Evolutionary conservation across 2,329 filamentous ascomycete species (phyloP).

Genomic region (Paecilomyces formosus): DNA sequence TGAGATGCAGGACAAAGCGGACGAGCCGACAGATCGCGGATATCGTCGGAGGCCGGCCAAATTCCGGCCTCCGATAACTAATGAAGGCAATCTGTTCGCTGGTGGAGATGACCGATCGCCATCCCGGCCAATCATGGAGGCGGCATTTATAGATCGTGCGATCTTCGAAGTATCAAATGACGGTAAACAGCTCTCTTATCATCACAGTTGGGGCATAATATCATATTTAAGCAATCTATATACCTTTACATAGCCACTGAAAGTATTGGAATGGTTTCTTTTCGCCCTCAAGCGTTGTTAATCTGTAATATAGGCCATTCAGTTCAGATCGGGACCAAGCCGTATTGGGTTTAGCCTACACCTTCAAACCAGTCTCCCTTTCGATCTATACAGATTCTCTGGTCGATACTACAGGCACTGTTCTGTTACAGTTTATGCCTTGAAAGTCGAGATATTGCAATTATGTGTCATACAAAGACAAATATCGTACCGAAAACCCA

Average conservation of each 20-base stretch:
- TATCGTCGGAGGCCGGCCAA: constrained; percentile 28
- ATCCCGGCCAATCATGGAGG: constrained; percentile 13
- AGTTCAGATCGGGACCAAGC: not conserved
- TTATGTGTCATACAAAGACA: not conserved
- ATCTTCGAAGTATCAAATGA: not conserved
- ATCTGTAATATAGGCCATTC: not conserved
- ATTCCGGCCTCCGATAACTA: constrained; percentile 34
- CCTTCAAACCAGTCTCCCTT: constrained; percentile 22
- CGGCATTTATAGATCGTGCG: constrained; percentile 1
- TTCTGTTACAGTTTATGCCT: not conserved
- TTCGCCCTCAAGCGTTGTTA: not conserved
- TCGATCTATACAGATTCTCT: constrained; percentile 13
- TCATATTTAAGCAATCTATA: not conserved
- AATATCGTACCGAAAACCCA: not conserved
- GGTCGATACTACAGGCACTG: not conserved
- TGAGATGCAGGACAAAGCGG: not conserved
- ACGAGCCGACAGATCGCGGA: constrained; percentile 5
- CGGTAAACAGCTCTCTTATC: not conserved
- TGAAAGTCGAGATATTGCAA: not conserved
- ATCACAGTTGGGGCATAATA: not conserved
- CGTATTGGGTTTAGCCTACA: constrained; percentile 17
- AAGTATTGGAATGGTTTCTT: not conserved
- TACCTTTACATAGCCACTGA: not conserved
- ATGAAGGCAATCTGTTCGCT: not conserved
- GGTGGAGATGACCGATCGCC: not conserved